Evolutionary conservation across 768 basidiomycete genomes (phyloP).

Genomic region (Psilocybe tampanensis): DNA sequence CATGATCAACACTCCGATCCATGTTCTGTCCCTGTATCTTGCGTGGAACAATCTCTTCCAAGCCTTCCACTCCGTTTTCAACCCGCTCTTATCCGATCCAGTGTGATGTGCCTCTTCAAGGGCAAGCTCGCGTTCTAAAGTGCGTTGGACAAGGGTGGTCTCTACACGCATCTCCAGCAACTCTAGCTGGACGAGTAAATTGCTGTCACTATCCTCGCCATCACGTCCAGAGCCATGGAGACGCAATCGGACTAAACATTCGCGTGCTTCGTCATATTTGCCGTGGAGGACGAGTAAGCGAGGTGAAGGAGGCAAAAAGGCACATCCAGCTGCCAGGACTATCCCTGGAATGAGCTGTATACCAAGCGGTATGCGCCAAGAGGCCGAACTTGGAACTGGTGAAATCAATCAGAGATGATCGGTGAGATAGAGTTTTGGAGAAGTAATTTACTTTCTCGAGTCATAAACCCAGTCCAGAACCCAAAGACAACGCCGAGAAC

Average conservation of each 20-base stretch:
- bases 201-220: slow-evolving; percentile 37
- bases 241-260: slow-evolving; percentile 59
- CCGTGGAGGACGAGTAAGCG: slow-evolving; percentile 60
- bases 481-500: slow-evolving; percentile 81
- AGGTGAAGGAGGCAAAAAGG: slow-evolving; percentile 63
- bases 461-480: slow-evolving; percentile 82
- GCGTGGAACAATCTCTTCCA: slow-evolving; percentile 62
- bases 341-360: slow-evolving; percentile 73
- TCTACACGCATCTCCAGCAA: slow-evolving; percentile 78
- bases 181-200: slow-evolving; percentile 60
- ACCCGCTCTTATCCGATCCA: slow-evolving; percentile 8
- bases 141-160: slow-evolving; percentile 49
- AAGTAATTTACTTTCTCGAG: slow-evolving; percentile 54
- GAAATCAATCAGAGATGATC: not conserved
- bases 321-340: slow-evolving; percentile 63
- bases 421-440: not conserved
- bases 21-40: slow-evolving; percentile 61
- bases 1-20: slow-evolving; percentile 75
- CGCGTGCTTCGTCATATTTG: slow-evolving; percentile 56
- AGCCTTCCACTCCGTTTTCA: slow-evolving; percentile 36
- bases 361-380: slow-evolving; percentile 79
- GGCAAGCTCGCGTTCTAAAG: slow-evolving; percentile 17
- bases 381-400: slow-evolving; percentile 60
- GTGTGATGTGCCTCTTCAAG: not conserved
- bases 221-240: slow-evolving; percentile 48